A percentile compares a stretch with the other conserved stretches of the same genome.
These are phyloP conservation scores for Phytophthora colocasiae DNA, from an alignment of 352 stramenopile species.

Conservation along the genomic window DNA sequence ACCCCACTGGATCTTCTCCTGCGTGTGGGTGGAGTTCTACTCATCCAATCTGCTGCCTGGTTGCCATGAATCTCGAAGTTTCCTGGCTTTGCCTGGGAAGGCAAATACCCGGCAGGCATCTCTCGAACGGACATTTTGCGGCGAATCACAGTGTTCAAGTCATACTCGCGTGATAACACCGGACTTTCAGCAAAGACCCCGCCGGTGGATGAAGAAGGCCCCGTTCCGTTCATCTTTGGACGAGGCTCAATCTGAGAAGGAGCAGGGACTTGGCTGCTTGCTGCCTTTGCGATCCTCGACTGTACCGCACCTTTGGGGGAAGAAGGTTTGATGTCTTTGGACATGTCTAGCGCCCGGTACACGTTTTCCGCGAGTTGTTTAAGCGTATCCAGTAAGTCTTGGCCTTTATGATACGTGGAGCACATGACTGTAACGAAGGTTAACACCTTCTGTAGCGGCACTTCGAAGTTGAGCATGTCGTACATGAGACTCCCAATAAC, in stretches of 20 bases:
- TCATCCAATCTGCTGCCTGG: constrained; percentile 30
- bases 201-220: constrained; percentile 5
- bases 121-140: constrained; percentile 79
- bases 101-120: constrained; percentile 19
- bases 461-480: constrained; percentile 87
- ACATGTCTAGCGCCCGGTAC: constrained; percentile 78
- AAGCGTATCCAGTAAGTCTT: constrained; percentile 72
- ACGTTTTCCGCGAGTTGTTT: constrained; percentile 87
- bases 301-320: constrained; percentile 32
- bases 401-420: constrained; percentile 80
- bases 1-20: constrained; percentile 33
- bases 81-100: constrained; percentile 7
- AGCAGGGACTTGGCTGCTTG: constrained; percentile 2
- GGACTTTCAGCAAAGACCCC: constrained; percentile 42
- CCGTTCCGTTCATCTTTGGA: constrained; percentile 8
- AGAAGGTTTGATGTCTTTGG: constrained; percentile 65
- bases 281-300: constrained; percentile 21
- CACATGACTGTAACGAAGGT: constrained; percentile 87
- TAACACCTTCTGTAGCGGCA: constrained; percentile 73
- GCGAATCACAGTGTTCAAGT: constrained; percentile 81
- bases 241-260: constrained; percentile 1
- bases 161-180: constrained; percentile 64
- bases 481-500: constrained; percentile 84
- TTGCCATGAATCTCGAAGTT: constrained; percentile 11
- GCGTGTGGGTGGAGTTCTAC: constrained; percentile 30